Conservation (phyloP, 192 early-diverging fungal genomes). For the Coemansia sp. region DNA sequence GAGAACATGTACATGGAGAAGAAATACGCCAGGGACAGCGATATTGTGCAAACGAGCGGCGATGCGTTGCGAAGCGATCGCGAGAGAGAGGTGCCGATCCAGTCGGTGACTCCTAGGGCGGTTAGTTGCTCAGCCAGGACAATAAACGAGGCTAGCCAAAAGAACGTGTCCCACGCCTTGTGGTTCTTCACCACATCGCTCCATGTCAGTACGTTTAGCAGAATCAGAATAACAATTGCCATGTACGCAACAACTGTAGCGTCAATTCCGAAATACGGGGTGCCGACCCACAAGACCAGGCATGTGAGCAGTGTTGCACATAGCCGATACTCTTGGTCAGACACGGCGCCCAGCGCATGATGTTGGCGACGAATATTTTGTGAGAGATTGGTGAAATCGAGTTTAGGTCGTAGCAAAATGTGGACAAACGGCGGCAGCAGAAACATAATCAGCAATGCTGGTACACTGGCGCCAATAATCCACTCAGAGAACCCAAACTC, state of each 20-base stretch:
- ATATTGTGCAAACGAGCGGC: conserved; percentile 45
- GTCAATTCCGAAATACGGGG: conserved; percentile 61
- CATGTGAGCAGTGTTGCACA: conserved; percentile 57
- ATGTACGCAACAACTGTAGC: conserved; percentile 68
- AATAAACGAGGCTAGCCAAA: conserved; percentile 80
- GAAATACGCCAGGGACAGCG: conserved; percentile 63
- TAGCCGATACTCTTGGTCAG: conserved; percentile 47
- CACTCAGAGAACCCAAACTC: conserved; percentile 69
- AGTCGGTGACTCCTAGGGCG: conserved; percentile 66
- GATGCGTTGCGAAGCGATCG: conserved; percentile 34
- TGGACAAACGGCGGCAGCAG: conserved; percentile 40
- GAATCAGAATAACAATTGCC: conserved; percentile 59
- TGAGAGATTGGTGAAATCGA: conserved; percentile 27
- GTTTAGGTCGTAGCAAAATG: conserved; percentile 26
- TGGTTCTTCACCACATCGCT: conserved; percentile 63
- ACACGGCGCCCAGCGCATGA: conserved; percentile 22
- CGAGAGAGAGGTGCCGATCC: conserved; percentile 63
- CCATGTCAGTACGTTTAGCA: conserved; percentile 66
- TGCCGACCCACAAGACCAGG: conserved; percentile 64
- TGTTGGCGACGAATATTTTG: conserved; percentile 28
- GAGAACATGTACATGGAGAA: conserved; percentile 76
- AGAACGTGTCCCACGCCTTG: conserved; percentile 80
- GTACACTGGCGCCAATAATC: conserved; percentile 59
- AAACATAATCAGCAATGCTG: conserved; percentile 40
- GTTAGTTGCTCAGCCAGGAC: conserved; percentile 72